These are phyloP conservation scores for Misopates orontium DNA, from an alignment of 257 asterid species.

Conservation along the genomic window DNA sequence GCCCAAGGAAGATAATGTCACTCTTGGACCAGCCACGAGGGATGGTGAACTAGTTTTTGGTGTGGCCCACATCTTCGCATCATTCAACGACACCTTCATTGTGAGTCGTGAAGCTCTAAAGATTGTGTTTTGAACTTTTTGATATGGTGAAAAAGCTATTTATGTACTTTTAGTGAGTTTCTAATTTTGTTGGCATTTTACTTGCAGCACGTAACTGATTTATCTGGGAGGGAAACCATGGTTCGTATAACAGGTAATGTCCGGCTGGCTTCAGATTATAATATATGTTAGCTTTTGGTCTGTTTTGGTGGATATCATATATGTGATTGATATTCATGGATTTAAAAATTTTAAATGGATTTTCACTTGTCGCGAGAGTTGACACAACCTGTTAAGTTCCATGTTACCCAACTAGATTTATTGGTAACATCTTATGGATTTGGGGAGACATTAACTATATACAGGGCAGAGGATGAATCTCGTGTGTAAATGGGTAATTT, in stretches of 20 bases:
- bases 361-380: not conserved
- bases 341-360: not conserved
- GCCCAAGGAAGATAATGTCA: conserved; percentile 82
- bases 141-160: not conserved
- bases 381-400: not conserved
- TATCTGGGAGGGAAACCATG: conserved; percentile 90
- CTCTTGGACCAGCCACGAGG: conserved; percentile 75
- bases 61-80: conserved; percentile 92
- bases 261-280: not conserved
- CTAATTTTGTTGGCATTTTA: not conserved
- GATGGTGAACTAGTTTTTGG: conserved; percentile 83
- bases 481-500: conserved; percentile 26
- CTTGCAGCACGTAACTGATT: conserved; percentile 88
- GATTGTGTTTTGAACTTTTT: not conserved
- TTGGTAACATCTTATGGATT: not conserved
- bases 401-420: not conserved
- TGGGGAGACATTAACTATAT: not conserved
- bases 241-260: conserved; percentile 87
- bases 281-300: not conserved
- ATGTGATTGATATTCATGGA: not conserved
- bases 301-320: not conserved
- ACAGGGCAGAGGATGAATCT: not conserved
- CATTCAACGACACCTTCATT: conserved; percentile 88
- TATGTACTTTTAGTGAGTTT: not conserved
- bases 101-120: conserved; percentile 35